Evolutionary conservation across 345 rosid species (phyloP), one percentile per base, ranked within the genome.

Genomic region (Heritiera fomes): DNA sequence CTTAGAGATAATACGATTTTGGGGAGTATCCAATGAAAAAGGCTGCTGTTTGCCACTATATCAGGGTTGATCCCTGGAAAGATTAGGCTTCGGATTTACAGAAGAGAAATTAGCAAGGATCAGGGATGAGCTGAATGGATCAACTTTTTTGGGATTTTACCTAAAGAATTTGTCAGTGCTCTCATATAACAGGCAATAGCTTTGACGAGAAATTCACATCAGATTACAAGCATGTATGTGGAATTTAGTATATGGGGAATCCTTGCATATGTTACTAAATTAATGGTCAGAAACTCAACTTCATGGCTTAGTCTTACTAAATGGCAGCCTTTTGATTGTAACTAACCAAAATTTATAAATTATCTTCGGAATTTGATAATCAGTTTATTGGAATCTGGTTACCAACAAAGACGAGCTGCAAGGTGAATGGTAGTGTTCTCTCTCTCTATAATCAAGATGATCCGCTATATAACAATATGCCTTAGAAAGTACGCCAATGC

Each of bases 41-140:
- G 32, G 59, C 69, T 52, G 67, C 71, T 63, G 45, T 17, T 59
- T 32, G 30, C 46, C 63, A 64, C 43, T 56, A 50, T 70, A 73
- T 52, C 70, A 30, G 63, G 84, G 68, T 71, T 45, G 50, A 64
- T 55, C 15, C 38, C 41, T 56, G 61, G 23, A 58, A 67, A 49
- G 62, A 79, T 49, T 72, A 62, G 59, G 55, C 77, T 75, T 62
- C 60, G 32, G 34, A 13, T n/a, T 66, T 20, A 66, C 10, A 32
- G 62, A 53, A 46, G 61, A 53, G 15, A 81, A 34, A 55, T 38
- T 45, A 12, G 78, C 83, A 65, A 78, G 32, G 79, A 65, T 30
- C 17, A 59, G 38, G 67, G 62, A 43, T 11, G 13, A 60, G 28
- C 49, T 14, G 15, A 47, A 7, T n/a, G 13, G 41, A 49, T 41